Conservation (phyloP, 805 yeast species). For the Saccharomycopsis fodiens region DNA sequence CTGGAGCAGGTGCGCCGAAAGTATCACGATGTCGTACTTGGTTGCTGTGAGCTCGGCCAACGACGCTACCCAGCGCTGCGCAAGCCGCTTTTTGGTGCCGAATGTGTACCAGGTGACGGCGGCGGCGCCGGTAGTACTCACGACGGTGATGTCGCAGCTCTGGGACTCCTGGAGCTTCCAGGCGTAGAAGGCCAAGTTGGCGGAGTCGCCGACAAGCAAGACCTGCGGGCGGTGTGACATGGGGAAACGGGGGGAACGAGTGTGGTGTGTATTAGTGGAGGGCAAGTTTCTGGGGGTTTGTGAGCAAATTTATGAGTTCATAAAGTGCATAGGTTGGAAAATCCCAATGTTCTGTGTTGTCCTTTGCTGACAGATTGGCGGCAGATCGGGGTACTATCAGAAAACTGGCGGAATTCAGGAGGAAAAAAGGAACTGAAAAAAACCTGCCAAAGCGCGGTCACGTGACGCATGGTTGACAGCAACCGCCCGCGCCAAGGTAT, state of each 20-base stretch:
- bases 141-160: constrained; percentile 34
- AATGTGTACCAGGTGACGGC: constrained; percentile 23
- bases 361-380: constrained; percentile 2
- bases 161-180: constrained; percentile 47
- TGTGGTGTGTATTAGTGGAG: no score
- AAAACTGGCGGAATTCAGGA: background rate
- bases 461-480: no score
- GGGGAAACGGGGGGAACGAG: background rate
- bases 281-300: no score
- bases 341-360: no score
- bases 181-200: constrained; percentile 51
- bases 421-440: background rate
- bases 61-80: constrained; percentile 22
- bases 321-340: no score
- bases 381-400: background rate
- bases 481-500: no score
- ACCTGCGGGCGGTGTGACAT: constrained; percentile 27
- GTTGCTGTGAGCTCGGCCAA: constrained; percentile 25
- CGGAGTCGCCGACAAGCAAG: constrained; percentile 44
- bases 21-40: constrained; percentile 37
- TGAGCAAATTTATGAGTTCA: no score
- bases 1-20: constrained; percentile 44
- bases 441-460: background rate
- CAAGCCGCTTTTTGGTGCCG: constrained; percentile 29
- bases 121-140: constrained; percentile 30